These are phyloP conservation scores for Aspergillus sojae DNA, from an alignment of 2,329 filamentous ascomycete genomes.

Conservation along the genomic window DNA sequence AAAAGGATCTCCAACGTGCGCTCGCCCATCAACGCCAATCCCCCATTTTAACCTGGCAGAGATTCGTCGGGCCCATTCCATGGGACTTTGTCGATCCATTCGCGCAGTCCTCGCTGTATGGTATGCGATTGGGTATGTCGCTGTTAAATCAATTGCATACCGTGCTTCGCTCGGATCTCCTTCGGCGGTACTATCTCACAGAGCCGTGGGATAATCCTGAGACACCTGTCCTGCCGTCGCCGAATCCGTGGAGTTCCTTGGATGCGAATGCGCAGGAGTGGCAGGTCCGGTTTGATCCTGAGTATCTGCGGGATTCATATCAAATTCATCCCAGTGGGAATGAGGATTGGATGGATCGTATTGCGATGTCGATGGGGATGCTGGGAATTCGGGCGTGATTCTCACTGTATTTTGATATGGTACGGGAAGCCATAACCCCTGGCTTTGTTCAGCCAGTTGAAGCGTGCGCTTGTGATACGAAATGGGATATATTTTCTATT, in stretches of 20 bases:
- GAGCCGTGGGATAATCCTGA: neutral
- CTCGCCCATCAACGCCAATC: neutral
- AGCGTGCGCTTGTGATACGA: no score
- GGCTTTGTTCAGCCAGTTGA: no score
- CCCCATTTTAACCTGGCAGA: neutral
- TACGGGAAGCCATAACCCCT: no score
- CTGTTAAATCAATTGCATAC: neutral
- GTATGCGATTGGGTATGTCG: neutral
- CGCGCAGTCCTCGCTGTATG: neutral
- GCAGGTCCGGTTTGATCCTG: slow-evolving; percentile 9
- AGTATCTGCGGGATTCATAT: neutral
- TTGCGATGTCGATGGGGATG: slow-evolving; percentile 20
- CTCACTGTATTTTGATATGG: no score
- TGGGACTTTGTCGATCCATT: neutral
- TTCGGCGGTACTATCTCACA: neutral
- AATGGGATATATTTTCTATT: no score
- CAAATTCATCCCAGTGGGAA: slow-evolving; percentile 1
- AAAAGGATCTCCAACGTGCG: neutral
- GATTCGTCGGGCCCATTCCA: neutral
- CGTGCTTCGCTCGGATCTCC: neutral
- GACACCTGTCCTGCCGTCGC: neutral
- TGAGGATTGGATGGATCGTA: slow-evolving; percentile 16
- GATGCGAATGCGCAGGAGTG: neutral
- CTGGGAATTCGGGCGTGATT: slow-evolving; percentile 6
- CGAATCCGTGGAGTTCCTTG: neutral